phyloP scores from a whole-genome alignment of 495 filamentous ascomycete genomes.

The Lophiotrema nucula region DNA sequence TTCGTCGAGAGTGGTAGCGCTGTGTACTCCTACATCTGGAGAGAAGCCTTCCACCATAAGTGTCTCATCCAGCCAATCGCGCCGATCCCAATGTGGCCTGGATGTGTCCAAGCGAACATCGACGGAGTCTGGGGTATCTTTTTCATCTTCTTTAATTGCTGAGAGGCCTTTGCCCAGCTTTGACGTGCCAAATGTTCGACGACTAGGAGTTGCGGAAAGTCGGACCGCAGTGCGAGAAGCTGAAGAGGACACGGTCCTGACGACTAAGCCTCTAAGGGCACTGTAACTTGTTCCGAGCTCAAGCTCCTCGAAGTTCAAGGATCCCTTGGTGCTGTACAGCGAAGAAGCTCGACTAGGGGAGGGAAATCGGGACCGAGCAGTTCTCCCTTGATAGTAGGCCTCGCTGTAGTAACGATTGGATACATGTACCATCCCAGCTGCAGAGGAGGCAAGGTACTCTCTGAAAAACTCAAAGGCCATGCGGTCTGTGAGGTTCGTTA shows the following conservation, averaged over 20 bases:
- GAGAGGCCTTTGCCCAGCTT: not conserved
- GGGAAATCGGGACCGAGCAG: too few relatives aligned
- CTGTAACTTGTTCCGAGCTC: slow-evolving; percentile 38
- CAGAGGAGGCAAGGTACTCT: slow-evolving; percentile 29
- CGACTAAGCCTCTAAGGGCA: slow-evolving; percentile 38
- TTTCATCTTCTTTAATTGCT: not conserved
- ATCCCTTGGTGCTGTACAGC: too few relatives aligned
- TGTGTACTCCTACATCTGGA: slow-evolving; percentile 23
- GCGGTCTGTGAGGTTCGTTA: slow-evolving; percentile 34
- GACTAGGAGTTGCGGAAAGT: not conserved
- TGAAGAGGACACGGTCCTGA: slow-evolving; percentile 39
- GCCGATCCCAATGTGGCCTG: slow-evolving; percentile 34
- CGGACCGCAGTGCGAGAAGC: slow-evolving; percentile 40
- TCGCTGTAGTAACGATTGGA: slow-evolving; percentile 32
- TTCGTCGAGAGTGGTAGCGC: slow-evolving; percentile 28
- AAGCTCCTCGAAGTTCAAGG: slow-evolving; percentile 35
- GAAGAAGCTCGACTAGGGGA: too few relatives aligned
- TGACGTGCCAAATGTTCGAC: not conserved
- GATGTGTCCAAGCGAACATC: slow-evolving; percentile 29
- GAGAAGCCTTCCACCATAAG: slow-evolving; percentile 37
- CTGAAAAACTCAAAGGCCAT: slow-evolving; percentile 40
- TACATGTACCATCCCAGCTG: slow-evolving; percentile 12
- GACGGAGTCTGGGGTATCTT: not conserved
- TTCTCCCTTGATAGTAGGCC: not conserved
- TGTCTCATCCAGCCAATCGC: slow-evolving; percentile 38